Percentiles rank a stretch among this genome's conserved stretches.
These are phyloP conservation scores for Chernovozyma aurita DNA, from an alignment of 1,139 yeast species.

Conservation along the genomic window DNA sequence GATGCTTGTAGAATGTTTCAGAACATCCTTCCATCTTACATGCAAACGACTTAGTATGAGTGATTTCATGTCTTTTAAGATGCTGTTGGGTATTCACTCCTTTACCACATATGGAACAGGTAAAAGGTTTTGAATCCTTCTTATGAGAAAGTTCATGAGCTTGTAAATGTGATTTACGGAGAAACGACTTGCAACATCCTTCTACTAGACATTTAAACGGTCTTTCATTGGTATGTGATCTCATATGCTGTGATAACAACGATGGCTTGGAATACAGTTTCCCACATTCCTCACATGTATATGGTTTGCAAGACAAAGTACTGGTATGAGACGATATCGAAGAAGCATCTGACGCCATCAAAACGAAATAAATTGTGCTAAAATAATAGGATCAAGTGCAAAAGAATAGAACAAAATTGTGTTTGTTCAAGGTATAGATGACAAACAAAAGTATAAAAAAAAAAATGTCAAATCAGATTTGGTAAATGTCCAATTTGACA, in stretches of 20 bases:
- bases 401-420: too few species aligned
- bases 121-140: conserved; percentile 62
- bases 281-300: conserved; percentile 61
- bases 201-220: conserved; percentile 60
- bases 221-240: conserved; percentile 74
- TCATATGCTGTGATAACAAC: conserved; percentile 71
- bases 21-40: conserved; percentile 62
- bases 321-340: not conserved
- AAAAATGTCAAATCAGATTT: too few species aligned
- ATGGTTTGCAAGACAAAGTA: conserved; percentile 40
- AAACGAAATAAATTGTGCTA: not conserved
- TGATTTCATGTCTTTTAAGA: conserved; percentile 70
- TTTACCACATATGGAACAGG: conserved; percentile 73
- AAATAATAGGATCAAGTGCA: too few species aligned
- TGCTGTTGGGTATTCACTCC: conserved; percentile 85
- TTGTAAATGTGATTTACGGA: conserved; percentile 73
- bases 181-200: conserved; percentile 62
- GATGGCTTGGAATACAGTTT: conserved; percentile 83
- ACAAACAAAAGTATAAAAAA: too few species aligned
- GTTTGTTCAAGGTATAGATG: too few species aligned
- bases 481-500: too few species aligned
- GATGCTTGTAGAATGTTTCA: conserved; percentile 72
- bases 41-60: conserved; percentile 67
- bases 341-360: not conserved
- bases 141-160: conserved; percentile 68